phyloP scores from a whole-genome alignment of 495 filamentous ascomycete genomes.

The Aspergillus asperescens region DNA sequence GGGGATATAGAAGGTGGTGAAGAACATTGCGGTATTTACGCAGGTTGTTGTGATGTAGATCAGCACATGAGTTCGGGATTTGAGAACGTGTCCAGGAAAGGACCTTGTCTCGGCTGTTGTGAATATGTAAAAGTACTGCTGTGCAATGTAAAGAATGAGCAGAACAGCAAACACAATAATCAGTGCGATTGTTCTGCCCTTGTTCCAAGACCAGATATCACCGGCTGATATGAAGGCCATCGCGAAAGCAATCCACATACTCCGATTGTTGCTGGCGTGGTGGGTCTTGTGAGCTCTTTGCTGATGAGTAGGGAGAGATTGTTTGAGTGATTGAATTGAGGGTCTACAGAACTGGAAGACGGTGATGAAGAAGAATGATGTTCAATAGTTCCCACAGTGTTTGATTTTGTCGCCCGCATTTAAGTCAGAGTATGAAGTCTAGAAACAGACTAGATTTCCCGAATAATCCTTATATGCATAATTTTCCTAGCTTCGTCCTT shows the following conservation, averaged over 20 bases:
- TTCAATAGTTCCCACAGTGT: no score
- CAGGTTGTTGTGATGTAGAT: conserved; percentile 38
- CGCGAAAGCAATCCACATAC: not conserved
- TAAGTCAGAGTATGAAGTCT: no score
- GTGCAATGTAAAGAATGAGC: conserved; percentile 30
- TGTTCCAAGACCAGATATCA: not conserved
- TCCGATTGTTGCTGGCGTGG: no score
- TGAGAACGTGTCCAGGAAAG: conserved; percentile 49
- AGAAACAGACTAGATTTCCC: no score
- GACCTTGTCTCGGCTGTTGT: conserved; percentile 41
- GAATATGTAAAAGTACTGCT: conserved; percentile 31
- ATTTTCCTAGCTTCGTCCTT: no score
- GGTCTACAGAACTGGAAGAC: no score
- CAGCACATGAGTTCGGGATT: conserved; percentile 29
- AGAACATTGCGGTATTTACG: conserved; percentile 18
- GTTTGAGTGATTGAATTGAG: no score
- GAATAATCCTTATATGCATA: no score
- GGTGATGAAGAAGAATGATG: no score
- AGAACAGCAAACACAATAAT: conserved; percentile 15
- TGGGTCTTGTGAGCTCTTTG: no score
- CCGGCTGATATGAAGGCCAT: not conserved
- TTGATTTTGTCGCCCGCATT: no score
- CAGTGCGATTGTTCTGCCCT: not conserved
- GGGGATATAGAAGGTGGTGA: conserved; percentile 50
- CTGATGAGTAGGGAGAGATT: no score